Evolutionary conservation across 352 stramenopile genomes (phyloP).

Genomic region (Phytophthora cajani): DNA sequence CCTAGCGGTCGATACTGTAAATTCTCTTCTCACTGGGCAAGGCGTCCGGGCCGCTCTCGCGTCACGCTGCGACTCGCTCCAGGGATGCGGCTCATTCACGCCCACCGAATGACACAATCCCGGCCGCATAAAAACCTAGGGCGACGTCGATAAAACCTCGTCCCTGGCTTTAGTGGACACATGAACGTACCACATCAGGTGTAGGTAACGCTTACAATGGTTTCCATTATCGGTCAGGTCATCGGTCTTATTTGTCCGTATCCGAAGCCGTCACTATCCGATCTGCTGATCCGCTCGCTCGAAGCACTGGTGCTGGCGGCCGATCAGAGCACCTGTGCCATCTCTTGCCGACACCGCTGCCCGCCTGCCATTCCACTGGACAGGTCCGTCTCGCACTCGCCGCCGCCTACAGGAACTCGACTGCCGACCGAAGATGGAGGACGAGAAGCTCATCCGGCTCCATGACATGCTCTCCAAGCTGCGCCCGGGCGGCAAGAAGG

Average conservation of each 20-base stretch:
- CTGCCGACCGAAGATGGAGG: slow-evolving; percentile 59
- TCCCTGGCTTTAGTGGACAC: slow-evolving; percentile 20
- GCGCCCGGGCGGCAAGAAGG: slow-evolving; percentile 81
- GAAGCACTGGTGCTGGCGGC: slow-evolving; percentile 20
- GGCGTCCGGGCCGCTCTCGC: neutral
- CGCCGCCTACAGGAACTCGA: neutral
- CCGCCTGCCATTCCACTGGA: slow-evolving; percentile 6
- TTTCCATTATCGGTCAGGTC: neutral
- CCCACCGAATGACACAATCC: slow-evolving; percentile 32
- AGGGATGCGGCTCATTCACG: slow-evolving; percentile 5
- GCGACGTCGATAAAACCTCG: slow-evolving; percentile 15
- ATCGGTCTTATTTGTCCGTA: slow-evolving; percentile 9
- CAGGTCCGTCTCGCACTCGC: neutral
- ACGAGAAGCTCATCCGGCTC: slow-evolving; percentile 83
- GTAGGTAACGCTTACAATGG: slow-evolving; percentile 15
- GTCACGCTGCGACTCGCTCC: neutral
- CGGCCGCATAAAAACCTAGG: slow-evolving; percentile 25
- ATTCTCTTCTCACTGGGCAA: neutral
- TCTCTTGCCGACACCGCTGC: slow-evolving; percentile 7
- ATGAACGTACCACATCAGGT: neutral
- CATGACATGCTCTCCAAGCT: slow-evolving; percentile 89
- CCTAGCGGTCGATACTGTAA: neutral
- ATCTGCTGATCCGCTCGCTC: neutral
- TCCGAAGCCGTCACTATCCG: slow-evolving; percentile 2
- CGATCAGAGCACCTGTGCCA: slow-evolving; percentile 10